Conservation (phyloP, 371 early-diverging fungal genomes). For the Apophysomyces ossiformis region DNA sequence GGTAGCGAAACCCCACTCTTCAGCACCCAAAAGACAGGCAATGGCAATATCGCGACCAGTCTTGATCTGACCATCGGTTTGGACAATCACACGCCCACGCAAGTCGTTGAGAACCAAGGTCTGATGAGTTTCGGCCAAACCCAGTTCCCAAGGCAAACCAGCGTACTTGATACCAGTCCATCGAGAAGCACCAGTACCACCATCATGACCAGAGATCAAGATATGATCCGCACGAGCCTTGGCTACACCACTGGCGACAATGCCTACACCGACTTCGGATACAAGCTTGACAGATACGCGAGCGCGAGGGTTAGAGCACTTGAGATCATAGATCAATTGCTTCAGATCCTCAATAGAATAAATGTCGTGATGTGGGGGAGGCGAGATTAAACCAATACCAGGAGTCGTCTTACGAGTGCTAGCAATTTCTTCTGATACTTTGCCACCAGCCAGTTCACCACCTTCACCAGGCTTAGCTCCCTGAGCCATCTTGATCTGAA, state of each 20-base stretch:
- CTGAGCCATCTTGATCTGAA: conserved; percentile 99
- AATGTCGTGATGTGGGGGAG: conserved; percentile 98
- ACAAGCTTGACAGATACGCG: conserved; percentile 96
- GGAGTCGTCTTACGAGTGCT: conserved; percentile 94
- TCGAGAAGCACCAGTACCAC: conserved; percentile 97
- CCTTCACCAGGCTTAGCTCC: conserved; percentile 99
- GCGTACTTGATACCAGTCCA: conserved; percentile 99
- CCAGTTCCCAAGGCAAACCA: conserved; percentile 97
- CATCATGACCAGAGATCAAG: conserved; percentile 95
- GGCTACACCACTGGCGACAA: conserved; percentile 95
- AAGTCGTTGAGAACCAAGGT: conserved; percentile 94
- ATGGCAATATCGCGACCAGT: conserved; percentile 96
- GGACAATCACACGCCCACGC: conserved; percentile 92
- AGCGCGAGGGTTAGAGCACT: conserved; percentile 89
- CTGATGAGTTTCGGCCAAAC: conserved; percentile 97
- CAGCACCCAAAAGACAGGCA: conserved; percentile 95
- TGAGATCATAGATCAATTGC: conserved; percentile 96
- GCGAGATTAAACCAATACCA: conserved; percentile 94
- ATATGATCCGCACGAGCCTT: conserved; percentile 98
- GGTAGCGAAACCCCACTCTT: conserved; percentile 98
- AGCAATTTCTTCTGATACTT: conserved; percentile 91
- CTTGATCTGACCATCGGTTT: conserved; percentile 97
- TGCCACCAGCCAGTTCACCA: conserved; percentile 80
- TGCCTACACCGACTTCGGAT: conserved; percentile 96
- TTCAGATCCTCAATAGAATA: conserved; percentile 97